Evolutionary conservation across 768 basidiomycete genomes (phyloP), one percentile per base, ranked within the genome.

Genomic region (Scleroderma citrinum): DNA sequence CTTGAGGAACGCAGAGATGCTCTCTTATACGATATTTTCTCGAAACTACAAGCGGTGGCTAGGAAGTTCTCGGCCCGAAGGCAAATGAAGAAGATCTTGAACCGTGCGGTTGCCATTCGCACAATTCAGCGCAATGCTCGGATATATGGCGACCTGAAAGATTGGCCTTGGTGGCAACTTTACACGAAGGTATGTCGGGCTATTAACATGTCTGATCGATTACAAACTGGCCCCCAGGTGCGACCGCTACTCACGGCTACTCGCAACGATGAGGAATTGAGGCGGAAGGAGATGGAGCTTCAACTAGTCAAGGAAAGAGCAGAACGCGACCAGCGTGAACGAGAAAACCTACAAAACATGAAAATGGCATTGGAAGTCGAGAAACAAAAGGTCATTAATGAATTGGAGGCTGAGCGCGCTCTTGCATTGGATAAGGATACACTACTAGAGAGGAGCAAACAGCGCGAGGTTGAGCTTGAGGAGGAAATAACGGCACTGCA

Each of bases 131-230:
- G 84, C 39, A 99, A 99, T 63, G 95, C 95, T 2, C 75, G 92
- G 19, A 76, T 96, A 19, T 98, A 98, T 62, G 83, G 85, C 7
- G 85, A 91, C 48, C 74, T 99, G 24, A 77, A 82, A 40, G 91
- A 95, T 46, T 98, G 96, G 96, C 93, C 95, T 1, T 98, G 96
- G 96, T 99, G 96, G 96, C 88, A 93, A 54, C 75, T 98, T 8
- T 99, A 94, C 63, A 92, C 92, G 2, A 95, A 95, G 74, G 92
- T 82, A 52, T 39, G 67, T 3, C 29, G 12, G 12, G 13, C 32
- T 20, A 30, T 26, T 23, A 26, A n/a, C 37, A 30, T 46, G 8
- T 35, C 37, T 40, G 20, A 44, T 48, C 5, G 41, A 55, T 54
- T 44, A 56, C 47, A 3, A 58, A 45, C 21, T 5, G 35, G 48